These are phyloP conservation scores for Rhazya stricta DNA, from an alignment of 257 asterid species.

Conservation along the genomic window DNA sequence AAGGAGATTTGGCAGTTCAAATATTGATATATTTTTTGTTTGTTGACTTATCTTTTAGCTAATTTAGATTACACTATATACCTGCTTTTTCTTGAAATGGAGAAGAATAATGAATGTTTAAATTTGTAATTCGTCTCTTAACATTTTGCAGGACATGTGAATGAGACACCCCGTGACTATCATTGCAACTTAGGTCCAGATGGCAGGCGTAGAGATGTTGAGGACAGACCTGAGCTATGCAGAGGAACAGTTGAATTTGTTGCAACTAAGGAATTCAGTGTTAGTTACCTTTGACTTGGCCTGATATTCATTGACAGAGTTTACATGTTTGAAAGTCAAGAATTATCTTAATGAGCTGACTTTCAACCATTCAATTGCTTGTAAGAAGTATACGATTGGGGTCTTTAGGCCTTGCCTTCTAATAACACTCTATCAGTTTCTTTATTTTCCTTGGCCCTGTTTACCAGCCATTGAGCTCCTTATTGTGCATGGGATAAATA, in stretches of 20 bases:
- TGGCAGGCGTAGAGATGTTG: constrained; percentile 99
- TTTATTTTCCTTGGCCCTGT: not conserved
- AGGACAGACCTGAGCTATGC: constrained; percentile 95
- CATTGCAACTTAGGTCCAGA: constrained; percentile 99
- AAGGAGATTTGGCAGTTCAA: not conserved
- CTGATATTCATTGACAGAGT: not conserved
- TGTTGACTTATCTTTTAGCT: not conserved
- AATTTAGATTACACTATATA: not conserved
- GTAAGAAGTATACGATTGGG: not conserved
- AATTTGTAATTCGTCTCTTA: constrained; percentile 1
- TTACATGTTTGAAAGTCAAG: constrained; percentile 1
- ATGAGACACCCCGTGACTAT: constrained; percentile 96
- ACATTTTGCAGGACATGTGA: constrained; percentile 69
- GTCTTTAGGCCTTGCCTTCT: not conserved
- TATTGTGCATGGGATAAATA: not conserved
- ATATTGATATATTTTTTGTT: not conserved
- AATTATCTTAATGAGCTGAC: not conserved
- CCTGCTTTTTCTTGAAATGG: not conserved
- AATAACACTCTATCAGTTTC: not conserved
- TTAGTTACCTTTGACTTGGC: constrained; percentile 33
- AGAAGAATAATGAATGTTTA: not conserved
- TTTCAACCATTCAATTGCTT: not conserved
- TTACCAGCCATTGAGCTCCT: not conserved
- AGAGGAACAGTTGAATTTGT: constrained; percentile 98
- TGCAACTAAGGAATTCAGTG: constrained; percentile 92